Base-by-base conservation (phyloP, 2,329 filamentous ascomycete genomes). In the Xylariaceae sp. region DNA sequence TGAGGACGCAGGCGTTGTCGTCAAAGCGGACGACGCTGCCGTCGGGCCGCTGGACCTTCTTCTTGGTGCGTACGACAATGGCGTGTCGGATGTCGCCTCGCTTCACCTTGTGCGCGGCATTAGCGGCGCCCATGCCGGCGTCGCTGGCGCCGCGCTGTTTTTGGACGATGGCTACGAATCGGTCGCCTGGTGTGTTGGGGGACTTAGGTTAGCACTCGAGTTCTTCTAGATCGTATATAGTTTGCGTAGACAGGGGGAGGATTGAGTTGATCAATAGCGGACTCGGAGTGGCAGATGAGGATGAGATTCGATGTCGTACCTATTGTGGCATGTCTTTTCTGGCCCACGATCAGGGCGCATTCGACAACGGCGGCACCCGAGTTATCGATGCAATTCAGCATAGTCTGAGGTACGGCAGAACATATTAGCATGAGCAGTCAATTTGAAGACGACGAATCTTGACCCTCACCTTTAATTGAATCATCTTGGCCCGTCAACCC, bases 321-420 rank as follows among this genome's bases (percentile, higher is more conserved):
- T 63, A 98, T 91, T 63, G 84, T 85, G 49, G 92, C 93, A 62
- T 85, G 82, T 57, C 83, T 76, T 74, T 96, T 95, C 74, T 92
- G 93, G 64, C 88, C 88, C 62, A 98, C 76, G 53, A 97, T 86
- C 66, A 92, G 86, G 67, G 86, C 88, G 73, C 93, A 98, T 75
- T 98, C 93, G 72, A 97, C 93, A 57, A 98, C 78, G 61, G 93
- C 91, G 58, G 93, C 93, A 66, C 93, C 93, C 55, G 93, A 97
- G 77, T 96, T 98, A 85, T 98, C 93, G 82, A 98, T 97, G 84
- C 93, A 97, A 73, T 93, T 96, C 62, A 98, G 81, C 82, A 98
- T 89, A 66, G 91, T 87, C 93, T 96, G 58, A 25, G n/a, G 23
- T 34, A 23, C 2, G 16, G 7, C 40, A 48, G 5, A 50, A 38